Base-by-base conservation (phyloP, 768 basidiomycete genomes). In the Antrodiella citrinella region DNA sequence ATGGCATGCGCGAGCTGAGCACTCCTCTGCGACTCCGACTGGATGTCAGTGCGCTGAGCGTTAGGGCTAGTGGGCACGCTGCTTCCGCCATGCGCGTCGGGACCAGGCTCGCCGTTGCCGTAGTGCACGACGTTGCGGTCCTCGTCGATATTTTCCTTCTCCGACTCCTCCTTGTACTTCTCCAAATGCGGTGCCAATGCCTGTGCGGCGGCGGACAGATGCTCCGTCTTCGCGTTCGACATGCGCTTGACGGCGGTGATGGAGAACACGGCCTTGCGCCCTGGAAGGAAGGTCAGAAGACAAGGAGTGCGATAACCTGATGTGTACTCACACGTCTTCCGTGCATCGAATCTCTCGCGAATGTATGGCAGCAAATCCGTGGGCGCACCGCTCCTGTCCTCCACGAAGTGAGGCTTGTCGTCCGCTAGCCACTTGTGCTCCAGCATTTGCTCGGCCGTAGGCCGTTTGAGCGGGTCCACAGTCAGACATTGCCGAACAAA, bases 301-400 rank as follows among this genome's bases (percentile, higher is more conserved):
- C n/a, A n/a, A n/a, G n/a, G n/a, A n/a, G n/a, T n/a, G n/a, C 35
- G 35, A 38, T 22, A 43, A 9, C 41, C n/a, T 18, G 21, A 18
- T n/a, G 41, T 39, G 40, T 15, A 75, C 86, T 48, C 61, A 91
- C 90, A 95, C 15, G 89, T 81, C 68, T 78, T 80, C 71, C 79
- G 88, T 25, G 91, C 92, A 63, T 96, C 81, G 70, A 96, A 93
- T 24, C 81, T 84, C 68, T 81, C 88, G 75, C 84, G 89, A 67
- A 98, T 86, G 42, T 86, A 79, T 23, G 95, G 94, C 58, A 97
- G 69, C 60, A 98, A 73, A 69, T 96, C 83, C 20, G 77, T 78
- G 22, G 83, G 81, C 41, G 71, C 72, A 43, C 85, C 86, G 50
- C 71, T 67, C 13, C 77, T 76, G 58, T 84, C 82, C 26, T 76